These are phyloP conservation scores for Boletus reticuloceps DNA, from an alignment of 768 basidiomycete genomes.

Conservation along the genomic window DNA sequence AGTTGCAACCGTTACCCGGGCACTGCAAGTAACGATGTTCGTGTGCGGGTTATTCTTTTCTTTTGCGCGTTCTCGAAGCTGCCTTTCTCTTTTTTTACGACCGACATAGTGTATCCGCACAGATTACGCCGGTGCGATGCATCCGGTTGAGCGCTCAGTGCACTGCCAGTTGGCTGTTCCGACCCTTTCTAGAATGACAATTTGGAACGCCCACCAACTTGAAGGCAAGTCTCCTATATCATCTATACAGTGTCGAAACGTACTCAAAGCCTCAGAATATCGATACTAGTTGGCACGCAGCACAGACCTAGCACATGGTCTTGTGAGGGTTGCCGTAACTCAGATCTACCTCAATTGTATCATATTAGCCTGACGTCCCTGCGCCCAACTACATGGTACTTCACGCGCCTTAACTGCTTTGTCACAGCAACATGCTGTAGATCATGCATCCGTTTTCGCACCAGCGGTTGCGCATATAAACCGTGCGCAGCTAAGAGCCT, in stretches of 20 bases:
- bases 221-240: not conserved
- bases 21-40: no score
- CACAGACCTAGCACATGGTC: not conserved
- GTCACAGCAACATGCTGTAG: slow-evolving; percentile 28
- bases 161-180: slow-evolving; percentile 13
- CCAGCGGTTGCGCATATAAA: slow-evolving; percentile 12
- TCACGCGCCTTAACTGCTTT: not conserved
- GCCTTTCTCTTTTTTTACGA: not conserved
- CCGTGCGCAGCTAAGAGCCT: not conserved
- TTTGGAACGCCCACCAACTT: not conserved
- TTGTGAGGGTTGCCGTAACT: slow-evolving; percentile 4
- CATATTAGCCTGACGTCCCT: not conserved
- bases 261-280: slow-evolving; percentile 16
- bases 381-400: not conserved
- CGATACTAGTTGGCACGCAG: slow-evolving; percentile 18
- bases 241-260: not conserved
- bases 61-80: not conserved
- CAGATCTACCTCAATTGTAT: not conserved
- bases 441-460: not conserved
- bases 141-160: not conserved
- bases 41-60: no score
- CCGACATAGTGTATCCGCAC: not conserved
- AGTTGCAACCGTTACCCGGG: no score
- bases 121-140: slow-evolving; percentile 6
- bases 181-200: slow-evolving; percentile 14